Evolutionary conservation across 1,139 yeast genomes (phyloP).

Genomic region (Candida mesenterica): DNA sequence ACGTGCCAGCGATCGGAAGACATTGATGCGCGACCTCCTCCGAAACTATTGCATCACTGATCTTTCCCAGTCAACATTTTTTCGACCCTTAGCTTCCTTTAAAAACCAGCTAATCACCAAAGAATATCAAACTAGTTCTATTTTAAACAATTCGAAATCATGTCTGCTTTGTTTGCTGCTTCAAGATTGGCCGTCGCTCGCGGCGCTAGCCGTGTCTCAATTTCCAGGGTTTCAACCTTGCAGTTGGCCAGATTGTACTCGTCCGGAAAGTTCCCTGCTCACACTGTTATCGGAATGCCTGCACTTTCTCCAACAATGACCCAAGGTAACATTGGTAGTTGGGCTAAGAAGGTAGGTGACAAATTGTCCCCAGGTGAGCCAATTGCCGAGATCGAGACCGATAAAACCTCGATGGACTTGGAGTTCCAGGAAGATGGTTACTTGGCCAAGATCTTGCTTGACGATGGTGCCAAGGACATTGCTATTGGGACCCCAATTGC

Average conservation of each 20-base stretch:
- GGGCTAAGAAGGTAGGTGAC: conserved; percentile 91
- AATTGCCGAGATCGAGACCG: conserved; percentile 96
- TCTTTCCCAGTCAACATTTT: not conserved
- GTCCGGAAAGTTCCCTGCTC: conserved; percentile 57
- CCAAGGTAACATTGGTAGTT: conserved; percentile 83
- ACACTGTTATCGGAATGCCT: conserved; percentile 78
- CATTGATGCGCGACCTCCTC: conserved; percentile 29
- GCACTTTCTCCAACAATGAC: conserved; percentile 99
- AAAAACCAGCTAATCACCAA: too few relatives aligned
- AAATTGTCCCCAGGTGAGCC: conserved; percentile 86
- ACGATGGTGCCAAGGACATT: conserved; percentile 84
- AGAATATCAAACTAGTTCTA: too few relatives aligned
- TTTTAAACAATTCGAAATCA: too few relatives aligned
- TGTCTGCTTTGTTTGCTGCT: conserved; percentile 36
- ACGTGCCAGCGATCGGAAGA: conserved; percentile 25
- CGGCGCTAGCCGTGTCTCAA: conserved; percentile 11
- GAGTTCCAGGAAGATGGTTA: conserved; percentile 98
- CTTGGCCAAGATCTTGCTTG: conserved; percentile 86
- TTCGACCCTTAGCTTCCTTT: too few relatives aligned
- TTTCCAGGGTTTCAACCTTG: conserved; percentile 19
- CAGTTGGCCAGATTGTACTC: conserved; percentile 42
- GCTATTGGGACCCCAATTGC: conserved; percentile 96
- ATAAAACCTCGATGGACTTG: conserved; percentile 98
- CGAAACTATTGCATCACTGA: too few relatives aligned
- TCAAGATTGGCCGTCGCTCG: conserved; percentile 26